Conservation (phyloP, 1,284 basidiomycete genomes). For the Cutaneotrichosporon cavernicola region DNA sequence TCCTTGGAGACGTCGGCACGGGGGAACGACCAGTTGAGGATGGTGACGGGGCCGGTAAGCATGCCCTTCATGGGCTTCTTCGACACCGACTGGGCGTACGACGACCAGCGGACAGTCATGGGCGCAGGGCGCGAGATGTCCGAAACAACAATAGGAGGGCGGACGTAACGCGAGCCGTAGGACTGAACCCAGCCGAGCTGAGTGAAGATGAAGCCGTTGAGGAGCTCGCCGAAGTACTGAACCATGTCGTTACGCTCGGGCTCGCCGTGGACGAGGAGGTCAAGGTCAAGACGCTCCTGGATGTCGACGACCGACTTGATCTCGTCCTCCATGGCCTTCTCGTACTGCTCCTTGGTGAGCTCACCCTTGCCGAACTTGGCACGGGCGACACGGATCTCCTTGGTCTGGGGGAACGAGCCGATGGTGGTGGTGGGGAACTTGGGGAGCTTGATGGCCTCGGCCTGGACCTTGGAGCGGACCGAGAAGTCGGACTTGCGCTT, state of each 20-base stretch:
- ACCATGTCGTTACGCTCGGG: slow-evolving; percentile 99
- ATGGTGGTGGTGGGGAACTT: slow-evolving; percentile 99
- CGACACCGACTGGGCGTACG: slow-evolving; percentile 93
- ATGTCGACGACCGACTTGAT: slow-evolving; percentile 90
- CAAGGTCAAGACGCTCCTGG: slow-evolving; percentile 95
- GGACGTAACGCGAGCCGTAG: slow-evolving; percentile 83
- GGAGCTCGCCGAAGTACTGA: slow-evolving; percentile 98
- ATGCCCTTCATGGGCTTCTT: slow-evolving; percentile 99
- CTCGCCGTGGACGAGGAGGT: slow-evolving; percentile 98
- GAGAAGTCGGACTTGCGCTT: slow-evolving; percentile 89
- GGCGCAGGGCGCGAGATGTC: slow-evolving; percentile 91
- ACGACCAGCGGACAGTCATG: slow-evolving; percentile 97
- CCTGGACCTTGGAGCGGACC: slow-evolving; percentile 83
- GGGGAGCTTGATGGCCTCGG: slow-evolving; percentile 84
- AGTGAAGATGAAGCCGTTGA: slow-evolving; percentile 79
- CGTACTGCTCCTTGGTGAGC: slow-evolving; percentile 83
- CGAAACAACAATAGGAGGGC: slow-evolving; percentile 97
- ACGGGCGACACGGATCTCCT: slow-evolving; percentile 96
- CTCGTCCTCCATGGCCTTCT: slow-evolving; percentile 98
- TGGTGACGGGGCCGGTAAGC: slow-evolving; percentile 93
- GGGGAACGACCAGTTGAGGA: slow-evolving; percentile 99
- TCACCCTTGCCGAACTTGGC: slow-evolving; percentile 93
- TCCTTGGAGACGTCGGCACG: slow-evolving; percentile 97
- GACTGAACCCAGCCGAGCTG: slow-evolving; percentile 99
- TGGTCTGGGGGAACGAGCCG: slow-evolving; percentile 99